Evolutionary conservation across 495 filamentous ascomycete species (phyloP).

Genomic region (Penicillium coprophilum): DNA sequence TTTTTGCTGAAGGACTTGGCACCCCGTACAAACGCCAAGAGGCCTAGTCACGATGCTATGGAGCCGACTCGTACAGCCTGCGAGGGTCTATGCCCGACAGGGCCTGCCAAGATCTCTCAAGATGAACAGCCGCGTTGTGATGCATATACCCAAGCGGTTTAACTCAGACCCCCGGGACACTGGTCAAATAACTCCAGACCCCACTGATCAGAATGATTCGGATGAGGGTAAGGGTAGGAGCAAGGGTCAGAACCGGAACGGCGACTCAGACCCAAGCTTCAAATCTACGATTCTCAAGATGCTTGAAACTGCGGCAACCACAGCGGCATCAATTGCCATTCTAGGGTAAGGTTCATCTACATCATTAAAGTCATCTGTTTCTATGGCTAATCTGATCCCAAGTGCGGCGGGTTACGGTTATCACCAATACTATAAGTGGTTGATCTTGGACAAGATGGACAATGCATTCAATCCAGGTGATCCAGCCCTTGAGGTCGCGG

Average conservation of each 20-base stretch:
- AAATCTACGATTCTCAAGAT: constrained; percentile 67
- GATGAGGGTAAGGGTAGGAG: constrained; percentile 31
- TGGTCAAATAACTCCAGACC: constrained; percentile 29
- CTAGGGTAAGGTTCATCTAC: constrained; percentile 58
- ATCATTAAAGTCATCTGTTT: background rate
- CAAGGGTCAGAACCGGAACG: constrained; percentile 21
- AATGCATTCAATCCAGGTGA: constrained; percentile 93
- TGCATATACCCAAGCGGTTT: constrained; percentile 22
- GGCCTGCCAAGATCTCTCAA: constrained; percentile 20
- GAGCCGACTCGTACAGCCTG: constrained; percentile 25
- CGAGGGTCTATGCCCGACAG: constrained; percentile 23
- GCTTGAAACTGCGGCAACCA: constrained; percentile 82
- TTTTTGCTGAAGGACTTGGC: constrained; percentile 6
- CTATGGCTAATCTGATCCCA: constrained; percentile 19
- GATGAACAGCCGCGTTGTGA: constrained; percentile 8
- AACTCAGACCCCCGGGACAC: constrained; percentile 34
- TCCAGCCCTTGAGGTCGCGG: constrained; percentile 85
- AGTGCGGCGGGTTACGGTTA: constrained; percentile 81
- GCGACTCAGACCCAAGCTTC: constrained; percentile 36
- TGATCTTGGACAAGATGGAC: constrained; percentile 86
- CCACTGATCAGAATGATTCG: constrained; percentile 35
- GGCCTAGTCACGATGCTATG: constrained; percentile 22
- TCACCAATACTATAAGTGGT: constrained; percentile 82
- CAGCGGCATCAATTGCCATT: constrained; percentile 79
- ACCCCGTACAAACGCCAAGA: constrained; percentile 6